Evolutionary conservation across 768 basidiomycete genomes (phyloP).

Genomic region (Tricholoma terreum): DNA sequence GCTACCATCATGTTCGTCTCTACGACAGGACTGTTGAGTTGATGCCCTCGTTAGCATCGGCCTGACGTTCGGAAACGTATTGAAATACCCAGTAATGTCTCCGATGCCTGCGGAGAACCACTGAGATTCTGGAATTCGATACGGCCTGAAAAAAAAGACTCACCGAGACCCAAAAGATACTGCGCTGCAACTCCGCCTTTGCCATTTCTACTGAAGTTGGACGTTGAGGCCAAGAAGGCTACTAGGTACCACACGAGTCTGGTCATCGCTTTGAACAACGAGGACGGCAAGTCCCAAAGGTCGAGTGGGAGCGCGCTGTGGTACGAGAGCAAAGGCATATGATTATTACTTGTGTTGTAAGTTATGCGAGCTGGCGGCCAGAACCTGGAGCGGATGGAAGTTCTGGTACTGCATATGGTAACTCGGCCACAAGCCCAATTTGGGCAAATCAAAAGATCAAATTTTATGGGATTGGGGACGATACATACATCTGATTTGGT

Average conservation of each 20-base stretch:
- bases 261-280: constrained; percentile 37
- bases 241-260: constrained; percentile 41
- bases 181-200: constrained; percentile 35
- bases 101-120: constrained; percentile 48
- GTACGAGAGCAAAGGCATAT: constrained; percentile 34
- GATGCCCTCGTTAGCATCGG: constrained; percentile 1
- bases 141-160: constrained; percentile 19
- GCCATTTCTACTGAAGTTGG: constrained; percentile 29
- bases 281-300: constrained; percentile 34
- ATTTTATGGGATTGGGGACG: too few relatives aligned
- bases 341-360: too few relatives aligned
- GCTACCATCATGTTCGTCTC: constrained; percentile 82
- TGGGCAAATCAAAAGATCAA: too few relatives aligned
- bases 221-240: constrained; percentile 38
- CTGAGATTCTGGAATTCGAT: too few relatives aligned
- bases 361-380: too few relatives aligned
- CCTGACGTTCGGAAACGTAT: background rate
- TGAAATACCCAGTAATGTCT: constrained; percentile 67
- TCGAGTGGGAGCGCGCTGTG: constrained; percentile 35
- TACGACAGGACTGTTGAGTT: constrained; percentile 55
- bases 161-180: constrained; percentile 61
- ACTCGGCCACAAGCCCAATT: too few relatives aligned
- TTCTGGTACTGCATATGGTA: too few relatives aligned
- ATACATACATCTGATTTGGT: too few relatives aligned
- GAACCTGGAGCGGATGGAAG: too few relatives aligned